These are phyloP conservation scores for Spergularia bocconei DNA, from an alignment of 148 eudicot genomes.

Conservation along the genomic window DNA sequence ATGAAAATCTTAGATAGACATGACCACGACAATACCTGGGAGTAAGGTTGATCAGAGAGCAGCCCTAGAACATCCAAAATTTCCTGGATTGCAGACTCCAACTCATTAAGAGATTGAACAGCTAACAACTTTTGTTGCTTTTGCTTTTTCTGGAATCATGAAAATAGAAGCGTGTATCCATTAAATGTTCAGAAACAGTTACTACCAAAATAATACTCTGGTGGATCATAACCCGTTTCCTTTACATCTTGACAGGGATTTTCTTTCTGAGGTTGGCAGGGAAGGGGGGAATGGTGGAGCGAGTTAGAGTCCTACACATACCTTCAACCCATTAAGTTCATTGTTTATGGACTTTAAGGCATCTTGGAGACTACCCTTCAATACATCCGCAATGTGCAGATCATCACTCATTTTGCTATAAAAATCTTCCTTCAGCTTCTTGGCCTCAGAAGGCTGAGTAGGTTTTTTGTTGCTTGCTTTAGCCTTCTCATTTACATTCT, in stretches of 20 bases:
- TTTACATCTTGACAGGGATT: background rate
- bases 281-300: background rate
- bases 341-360: conserved; percentile 55
- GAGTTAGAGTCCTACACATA: conserved; percentile 16
- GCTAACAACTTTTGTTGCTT: conserved; percentile 50
- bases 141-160: conserved; percentile 60
- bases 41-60: conserved; percentile 48
- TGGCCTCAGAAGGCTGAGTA: conserved; percentile 36
- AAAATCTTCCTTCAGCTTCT: conserved; percentile 48
- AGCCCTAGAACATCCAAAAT: conserved; percentile 71
- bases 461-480: conserved; percentile 34
- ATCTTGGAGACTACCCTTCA: conserved; percentile 62
- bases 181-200: background rate
- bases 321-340: conserved; percentile 59
- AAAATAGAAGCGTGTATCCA: conserved; percentile 7
- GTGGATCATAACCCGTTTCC: no score
- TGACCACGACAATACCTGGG: conserved; percentile 47
- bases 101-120: conserved; percentile 48
- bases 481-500: conserved; percentile 27
- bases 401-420: conserved; percentile 65
- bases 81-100: conserved; percentile 45
- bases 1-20: background rate
- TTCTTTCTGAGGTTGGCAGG: background rate
- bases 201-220: no score
- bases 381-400: conserved; percentile 61